Evolutionary conservation across 352 stramenopile genomes (phyloP), one percentile per base, ranked within the genome.

Genomic region (Pythium apleroticum): DNA sequence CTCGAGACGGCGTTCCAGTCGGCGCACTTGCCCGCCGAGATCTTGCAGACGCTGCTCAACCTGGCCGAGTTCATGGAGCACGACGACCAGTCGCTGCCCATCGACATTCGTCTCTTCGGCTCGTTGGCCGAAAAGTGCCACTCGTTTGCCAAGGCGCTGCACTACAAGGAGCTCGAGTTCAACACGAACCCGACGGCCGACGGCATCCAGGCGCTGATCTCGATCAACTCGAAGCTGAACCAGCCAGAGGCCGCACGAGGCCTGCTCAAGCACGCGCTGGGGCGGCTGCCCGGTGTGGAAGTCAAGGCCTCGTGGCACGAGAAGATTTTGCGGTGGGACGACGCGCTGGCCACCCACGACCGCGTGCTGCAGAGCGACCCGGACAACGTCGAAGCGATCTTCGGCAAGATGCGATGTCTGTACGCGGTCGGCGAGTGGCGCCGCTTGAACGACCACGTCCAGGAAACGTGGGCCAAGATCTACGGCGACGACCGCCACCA

Each of bases 61-160:
- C 80, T 99, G 17, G 97, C 96, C 7, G 98, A 99, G 83, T 99
- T 99, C 59, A 99, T 99, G 96, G 98, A 99, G 77, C 96, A 99
- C 63, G 96, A 99, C 65, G 96, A 98, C 59, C 88, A 98, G 72
- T 84, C 86, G 17, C 74, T 99, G 41, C 97, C 97, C 15, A 99
- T 99, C 65, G 96, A 99, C 69, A 99, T 99, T 69, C 88, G 92
- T 1, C 77, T 98, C 22, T 83, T 99, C 4, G 97, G 97, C 6
- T 95, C 98, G 57, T 81, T 99, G 19, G 97, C 97, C 6, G 83
- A 99, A 61, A 98, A 98, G 60, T 99, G 97, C 62, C 96, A 99
- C 75, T 98, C 97, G 35, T 99, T 99, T 63, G 97, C 97, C 9
- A 99, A 99, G 76, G 97, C 97, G 10, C 73, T 99, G 30, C 95